Evolutionary conservation across 2,329 filamentous ascomycete species (phyloP).

Genomic region (Aspergillus pseudoglaucus): DNA sequence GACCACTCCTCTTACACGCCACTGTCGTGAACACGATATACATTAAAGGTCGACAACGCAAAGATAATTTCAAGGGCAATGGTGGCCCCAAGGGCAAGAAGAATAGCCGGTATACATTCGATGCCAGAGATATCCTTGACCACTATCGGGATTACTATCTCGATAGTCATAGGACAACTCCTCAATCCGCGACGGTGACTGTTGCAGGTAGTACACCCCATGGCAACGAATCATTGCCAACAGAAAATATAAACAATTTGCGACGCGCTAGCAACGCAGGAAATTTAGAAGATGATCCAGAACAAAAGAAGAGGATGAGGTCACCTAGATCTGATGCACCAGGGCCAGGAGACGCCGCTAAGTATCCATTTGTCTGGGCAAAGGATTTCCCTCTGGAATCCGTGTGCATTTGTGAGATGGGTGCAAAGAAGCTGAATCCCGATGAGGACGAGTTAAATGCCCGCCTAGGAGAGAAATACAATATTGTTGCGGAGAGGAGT

Average conservation of each 20-base stretch:
- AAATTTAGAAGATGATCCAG: not conserved
- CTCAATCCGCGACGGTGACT: conserved; percentile 7
- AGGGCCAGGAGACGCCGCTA: not conserved
- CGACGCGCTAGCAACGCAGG: not conserved
- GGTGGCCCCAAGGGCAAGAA: conserved; percentile 6
- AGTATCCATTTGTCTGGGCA: conserved; percentile 59
- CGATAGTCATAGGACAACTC: conserved; percentile 18
- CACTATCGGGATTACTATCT: conserved; percentile 30
- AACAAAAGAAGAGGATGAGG: not conserved
- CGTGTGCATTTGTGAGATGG: conserved; percentile 80
- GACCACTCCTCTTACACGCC: conserved; percentile 70
- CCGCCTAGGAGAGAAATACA: conserved; percentile 48
- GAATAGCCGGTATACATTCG: conserved; percentile 42
- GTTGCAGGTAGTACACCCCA: not conserved
- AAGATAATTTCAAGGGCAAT: conserved; percentile 3
- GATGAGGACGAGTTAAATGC: conserved; percentile 37
- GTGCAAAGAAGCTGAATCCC: conserved; percentile 60
- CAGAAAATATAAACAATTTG: conserved; percentile 1
- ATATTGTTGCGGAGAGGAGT: conserved; percentile 38
- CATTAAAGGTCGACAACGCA: conserved; percentile 26
- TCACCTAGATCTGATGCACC: not conserved
- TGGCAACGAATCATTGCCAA: not conserved
- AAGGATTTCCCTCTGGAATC: conserved; percentile 59
- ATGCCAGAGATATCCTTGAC: conserved; percentile 28
- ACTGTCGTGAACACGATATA: conserved; percentile 85